Base-by-base conservation (phyloP, 441 rosid species). In the Croton setiger region DNA sequence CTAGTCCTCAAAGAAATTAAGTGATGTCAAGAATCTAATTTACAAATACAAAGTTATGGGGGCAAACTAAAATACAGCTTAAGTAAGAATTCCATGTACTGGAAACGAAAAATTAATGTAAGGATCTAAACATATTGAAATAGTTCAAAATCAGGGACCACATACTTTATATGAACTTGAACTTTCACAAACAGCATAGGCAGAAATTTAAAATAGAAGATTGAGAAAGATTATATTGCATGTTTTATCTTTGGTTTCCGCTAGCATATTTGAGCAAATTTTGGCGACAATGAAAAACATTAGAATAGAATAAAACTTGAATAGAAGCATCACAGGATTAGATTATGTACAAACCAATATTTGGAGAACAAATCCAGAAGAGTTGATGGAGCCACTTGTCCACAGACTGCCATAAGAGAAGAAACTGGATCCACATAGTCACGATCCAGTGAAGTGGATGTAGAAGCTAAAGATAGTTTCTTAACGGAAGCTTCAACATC, bases 371-470 rank as follows among this genome's bases (percentile, higher is more conserved):
- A 84, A 61, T 95, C 96, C 68, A 86, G 58, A 51, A 92, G 75
- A 71, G 73, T 82, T 63, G 82, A 74, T 44, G 99, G 93, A 74
- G 73, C 66, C 52, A 82, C 60, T 80, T 90, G 98, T 62, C 78
- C 82, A 77, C 98, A 95, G 59, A 85, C 76, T n/a, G 85, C 85
- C 79, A 92, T 75, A 9, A 95, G 85, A 53, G 88, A 76, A 80
- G 83, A 23, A 74, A 90, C 83, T 58, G 94, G 82, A 75, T 84
- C 81, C 61, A 77, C 74, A 62, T 73, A 60, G 68, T 87, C 81
- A 62, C 69, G 72, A 61, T 74, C 82, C 15, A 64, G 67, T 47
- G 82, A 77, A 49, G 74, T 56, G 56, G 83, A 63, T 51, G 82
- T 82, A 55, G 97, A 80, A 36, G 86, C 81, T 73, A 90, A 75